phyloP scores from a whole-genome alignment of 768 basidiomycete species.

The Leccinum broughii region DNA sequence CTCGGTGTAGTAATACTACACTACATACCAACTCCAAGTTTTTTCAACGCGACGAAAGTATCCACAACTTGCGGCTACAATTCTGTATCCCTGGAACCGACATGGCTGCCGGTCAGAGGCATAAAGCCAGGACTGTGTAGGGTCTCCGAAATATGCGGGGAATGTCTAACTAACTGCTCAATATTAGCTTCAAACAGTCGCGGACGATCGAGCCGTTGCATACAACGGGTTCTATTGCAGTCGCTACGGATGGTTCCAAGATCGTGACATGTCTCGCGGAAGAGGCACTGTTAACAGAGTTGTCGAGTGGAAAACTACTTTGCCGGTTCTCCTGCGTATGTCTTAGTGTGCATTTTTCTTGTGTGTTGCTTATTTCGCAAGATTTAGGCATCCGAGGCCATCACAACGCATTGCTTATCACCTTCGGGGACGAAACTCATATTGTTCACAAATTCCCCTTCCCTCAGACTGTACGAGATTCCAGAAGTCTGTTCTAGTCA shows the following conservation, averaged over 20 bases:
- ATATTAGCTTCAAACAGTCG: conserved; percentile 69
- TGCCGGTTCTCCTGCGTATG: conserved; percentile 84
- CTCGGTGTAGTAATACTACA: background rate
- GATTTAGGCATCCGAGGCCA: conserved; percentile 77
- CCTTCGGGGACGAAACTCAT: conserved; percentile 72
- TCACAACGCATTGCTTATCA: conserved; percentile 83
- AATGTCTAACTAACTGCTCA: conserved; percentile 12
- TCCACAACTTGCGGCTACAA: background rate
- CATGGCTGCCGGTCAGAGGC: conserved; percentile 30
- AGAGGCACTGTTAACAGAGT: conserved; percentile 79
- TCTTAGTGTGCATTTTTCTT: conserved; percentile 17
- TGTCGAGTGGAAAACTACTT: conserved; percentile 70
- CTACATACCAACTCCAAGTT: background rate
- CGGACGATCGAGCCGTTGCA: conserved; percentile 78
- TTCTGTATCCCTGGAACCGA: background rate
- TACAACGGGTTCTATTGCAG: conserved; percentile 83
- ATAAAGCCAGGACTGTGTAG: conserved; percentile 49
- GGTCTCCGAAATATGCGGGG: background rate
- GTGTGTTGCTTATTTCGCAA: background rate
- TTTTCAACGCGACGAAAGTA: conserved; percentile 3
- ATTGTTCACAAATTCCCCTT: conserved; percentile 78
- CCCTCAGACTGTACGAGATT: conserved; percentile 82
- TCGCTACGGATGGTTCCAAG: conserved; percentile 74
- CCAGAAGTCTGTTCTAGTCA: conserved; percentile 51
- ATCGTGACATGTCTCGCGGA: conserved; percentile 88